Evolutionary conservation across 129 eudicot genomes (phyloP).

Genomic region (Glebionis coronaria): DNA sequence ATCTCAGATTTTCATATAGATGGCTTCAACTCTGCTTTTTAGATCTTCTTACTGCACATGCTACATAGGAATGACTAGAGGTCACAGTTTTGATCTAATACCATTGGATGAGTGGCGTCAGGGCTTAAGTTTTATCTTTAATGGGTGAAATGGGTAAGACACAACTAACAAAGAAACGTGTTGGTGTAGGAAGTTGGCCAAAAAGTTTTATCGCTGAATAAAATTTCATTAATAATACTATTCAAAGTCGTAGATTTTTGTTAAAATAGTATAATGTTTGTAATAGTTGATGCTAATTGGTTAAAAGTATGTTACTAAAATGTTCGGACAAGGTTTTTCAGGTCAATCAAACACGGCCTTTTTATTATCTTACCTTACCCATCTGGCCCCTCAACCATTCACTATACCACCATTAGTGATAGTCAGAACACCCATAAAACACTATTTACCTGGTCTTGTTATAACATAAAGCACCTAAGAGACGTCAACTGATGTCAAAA

Average conservation of each 20-base stretch:
- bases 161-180: neutral
- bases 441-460: conserved; percentile 27
- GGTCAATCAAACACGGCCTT: neutral
- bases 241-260: neutral
- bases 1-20: neutral
- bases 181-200: neutral
- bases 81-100: neutral
- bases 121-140: neutral
- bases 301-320: neutral
- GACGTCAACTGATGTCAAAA: conserved; percentile 20
- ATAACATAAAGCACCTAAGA: conserved; percentile 20
- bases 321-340: neutral
- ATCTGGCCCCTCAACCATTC: neutral
- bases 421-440: conserved; percentile 10
- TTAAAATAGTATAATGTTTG: neutral
- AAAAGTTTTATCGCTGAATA: neutral
- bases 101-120: neutral
- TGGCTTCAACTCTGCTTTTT: neutral
- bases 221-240: too few species aligned
- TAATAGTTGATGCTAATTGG: neutral
- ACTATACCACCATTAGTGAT: neutral
- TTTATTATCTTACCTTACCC: neutral
- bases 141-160: neutral
- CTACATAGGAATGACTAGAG: neutral
- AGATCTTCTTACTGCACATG: conserved; percentile 3